Evolutionary conservation across 2,329 filamentous ascomycete species (phyloP), one percentile per base, ranked within the genome.

Genomic region (Rugonectria rugulosa): DNA sequence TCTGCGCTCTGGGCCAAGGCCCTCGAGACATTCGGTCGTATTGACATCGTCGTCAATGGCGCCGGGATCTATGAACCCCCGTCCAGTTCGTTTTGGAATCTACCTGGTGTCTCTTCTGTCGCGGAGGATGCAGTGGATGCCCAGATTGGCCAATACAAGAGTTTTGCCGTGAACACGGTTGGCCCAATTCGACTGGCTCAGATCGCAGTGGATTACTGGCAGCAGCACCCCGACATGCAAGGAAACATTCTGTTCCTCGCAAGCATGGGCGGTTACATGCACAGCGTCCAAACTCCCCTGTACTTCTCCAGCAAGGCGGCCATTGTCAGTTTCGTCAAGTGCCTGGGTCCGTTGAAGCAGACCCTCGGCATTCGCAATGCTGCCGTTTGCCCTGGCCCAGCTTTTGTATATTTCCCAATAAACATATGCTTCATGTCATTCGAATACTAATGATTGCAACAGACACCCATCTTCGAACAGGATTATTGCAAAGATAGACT

Each of bases 41-140:
- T 88, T 2, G 82, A 88, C 61, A 83, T 88, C 34, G 70, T 88
- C 1, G 74, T 87, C 11, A 88, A 88, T 62, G 82, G 82, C 47
- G 85, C 88, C 3, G 86, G 86, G 0, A 72, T 88, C 10, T 71
- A 67, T 12, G 70, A 72, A 46, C 66, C 70, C 3, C 65, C 66
- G 3, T 61, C 42, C 2, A 64, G 55, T 7, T 49, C 58, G 7
- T 72, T 72, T 45, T 72, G 68, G 68, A 54, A 65, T 19, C 53
- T 64, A 0, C 69, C 67, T 0, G 69, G 68, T 4, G 57, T 68
- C 6, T 63, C 59, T 0, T 38, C 63, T 1, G 40, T 62, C 1
- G 31, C 69, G 0, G n/a, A 60, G 31, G 67, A 72, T 9, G 38
- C 31, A 2, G 46, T 46, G 0, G 64, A 72, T 23, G 57, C 59